These are phyloP conservation scores for Globisporangium acanthophoron DNA, from an alignment of 352 stramenopile genomes.

Conservation along the genomic window DNA sequence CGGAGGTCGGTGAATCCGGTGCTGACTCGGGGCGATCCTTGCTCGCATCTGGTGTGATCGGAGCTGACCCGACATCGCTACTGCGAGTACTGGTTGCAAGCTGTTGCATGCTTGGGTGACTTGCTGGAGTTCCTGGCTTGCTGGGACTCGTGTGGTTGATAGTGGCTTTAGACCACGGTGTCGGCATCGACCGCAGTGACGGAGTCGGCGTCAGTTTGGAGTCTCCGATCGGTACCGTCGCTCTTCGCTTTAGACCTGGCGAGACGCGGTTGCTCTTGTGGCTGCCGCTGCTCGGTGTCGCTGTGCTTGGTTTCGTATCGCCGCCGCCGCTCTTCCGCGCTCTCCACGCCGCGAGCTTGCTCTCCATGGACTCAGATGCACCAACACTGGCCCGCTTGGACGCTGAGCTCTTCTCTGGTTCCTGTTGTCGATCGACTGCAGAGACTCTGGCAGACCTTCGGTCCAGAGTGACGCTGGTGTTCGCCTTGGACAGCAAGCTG, in stretches of 20 bases:
- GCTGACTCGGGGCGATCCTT: background rate
- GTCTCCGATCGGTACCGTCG: constrained; percentile 5
- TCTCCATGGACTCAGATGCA: constrained; percentile 9
- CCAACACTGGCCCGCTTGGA: background rate
- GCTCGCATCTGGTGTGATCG: background rate
- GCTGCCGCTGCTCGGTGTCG: background rate
- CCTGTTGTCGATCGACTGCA: background rate
- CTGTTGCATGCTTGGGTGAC: background rate
- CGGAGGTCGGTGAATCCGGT: background rate
- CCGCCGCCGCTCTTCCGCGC: constrained; percentile 2
- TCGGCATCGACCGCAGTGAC: background rate
- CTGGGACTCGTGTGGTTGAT: background rate
- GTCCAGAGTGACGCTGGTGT: too few relatives aligned
- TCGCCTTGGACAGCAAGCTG: too few relatives aligned
- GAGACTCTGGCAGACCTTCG: too few relatives aligned
- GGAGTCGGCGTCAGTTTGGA: constrained; percentile 1
- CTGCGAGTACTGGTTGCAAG: background rate
- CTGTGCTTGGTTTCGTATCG: background rate
- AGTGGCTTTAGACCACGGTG: background rate
- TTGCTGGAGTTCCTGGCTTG: background rate
- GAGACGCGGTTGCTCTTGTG: background rate
- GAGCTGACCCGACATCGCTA: background rate
- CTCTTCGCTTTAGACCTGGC: constrained; percentile 5
- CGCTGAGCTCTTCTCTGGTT: background rate
- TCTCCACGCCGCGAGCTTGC: constrained; percentile 10